Base-by-base conservation (phyloP, 108 stramenopile species). In the Fistulifera pelliculosa region DNA sequence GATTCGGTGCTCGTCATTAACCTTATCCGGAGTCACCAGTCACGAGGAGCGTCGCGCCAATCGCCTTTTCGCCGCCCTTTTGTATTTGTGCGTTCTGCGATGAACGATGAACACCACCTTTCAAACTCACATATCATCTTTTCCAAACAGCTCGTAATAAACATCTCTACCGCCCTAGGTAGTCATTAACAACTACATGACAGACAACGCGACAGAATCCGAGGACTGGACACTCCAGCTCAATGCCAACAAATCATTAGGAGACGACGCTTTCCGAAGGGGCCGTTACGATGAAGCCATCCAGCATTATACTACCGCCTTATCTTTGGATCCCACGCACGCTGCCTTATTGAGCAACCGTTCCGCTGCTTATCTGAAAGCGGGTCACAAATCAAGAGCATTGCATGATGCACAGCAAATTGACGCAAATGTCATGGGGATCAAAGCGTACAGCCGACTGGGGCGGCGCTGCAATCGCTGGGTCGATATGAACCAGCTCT, bases 221-320 rank as follows among this genome's bases (percentile, higher is more conserved):
- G 83, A 87, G 63, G 90, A 92, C 47, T 92, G 90, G 90, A 70
- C 85, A 66, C 54, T 86, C 8, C 82, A 80, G 44, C 77, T 86
- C 3, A 83, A 92, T 52, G 58, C 60, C 8, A 65, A 70, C 56
- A 92, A 92, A 62, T 22, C 58, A 42, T 31, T 39, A 7, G 90
- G 56, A 1, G 90, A 92, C 58, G 41, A 45, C 17, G 79, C 84
- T 56, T 92, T 92, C 62, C 83, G 86, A 10, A 15, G 58, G 22
- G 59, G 66, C 19, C 65, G 64, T 25, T 88, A 69, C 61, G 39
- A 43, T 11, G 58, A 49, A 10, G 90, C 90, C 43, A 88, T 86
- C 55, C 65, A 56, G 23, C 53, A 71, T 44, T 92, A 92, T 61
- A 50, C 65, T 6, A 68, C 76, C 31, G 86, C 86, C 6, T 57